Evolutionary conservation across 2,329 filamentous ascomycete species (phyloP), one percentile per base, ranked within the genome.

Genomic region (Aspergillus sp.): DNA sequence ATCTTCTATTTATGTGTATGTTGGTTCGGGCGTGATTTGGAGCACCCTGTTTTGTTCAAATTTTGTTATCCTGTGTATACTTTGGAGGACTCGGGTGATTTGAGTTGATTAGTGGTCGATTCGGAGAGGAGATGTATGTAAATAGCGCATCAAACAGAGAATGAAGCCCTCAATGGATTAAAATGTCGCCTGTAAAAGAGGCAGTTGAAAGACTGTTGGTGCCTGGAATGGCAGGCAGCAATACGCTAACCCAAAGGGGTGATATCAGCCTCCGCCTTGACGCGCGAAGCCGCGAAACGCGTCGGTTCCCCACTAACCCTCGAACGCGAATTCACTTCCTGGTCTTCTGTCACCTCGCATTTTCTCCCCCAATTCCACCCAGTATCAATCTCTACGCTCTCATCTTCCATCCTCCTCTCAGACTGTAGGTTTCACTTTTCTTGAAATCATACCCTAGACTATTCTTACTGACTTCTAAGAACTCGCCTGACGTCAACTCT

Each of bases 201-300:
- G n/a, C n/a, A n/a, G n/a, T n/a, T 29, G 16, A 42, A 34, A 9
- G 13, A 34, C 19, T n/a, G 10, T 23, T 13, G 29, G 19, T 45
- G 47, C 38, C 60, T 64, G 23, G 16, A 20, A 58, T 58, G 61
- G 59, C 23, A 61, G 61, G 59, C 51, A 43, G 19, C 16, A 40
- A 23, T 11, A 17, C 17, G 50, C 60, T 63, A 64, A 57, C 66
- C 62, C 20, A 25, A 67, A 54, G 46, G 41, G 61, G 61, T 58
- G 56, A 69, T 68, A 69, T 68, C 62, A 58, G 61, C 63, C 61
- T 63, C 57, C 62, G 58, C 55, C 58, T 63, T 58, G 58, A 62
- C 59, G 59, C 64, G 65, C 57, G 64, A n/a, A 65, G 58, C 47
- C 55, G 59, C 45, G 56, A 50, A 38, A 56, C 59, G 56, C 57